These are phyloP conservation scores for Ustilago xerochloae DNA, from an alignment of 1,284 basidiomycete genomes.

Conservation along the genomic window DNA sequence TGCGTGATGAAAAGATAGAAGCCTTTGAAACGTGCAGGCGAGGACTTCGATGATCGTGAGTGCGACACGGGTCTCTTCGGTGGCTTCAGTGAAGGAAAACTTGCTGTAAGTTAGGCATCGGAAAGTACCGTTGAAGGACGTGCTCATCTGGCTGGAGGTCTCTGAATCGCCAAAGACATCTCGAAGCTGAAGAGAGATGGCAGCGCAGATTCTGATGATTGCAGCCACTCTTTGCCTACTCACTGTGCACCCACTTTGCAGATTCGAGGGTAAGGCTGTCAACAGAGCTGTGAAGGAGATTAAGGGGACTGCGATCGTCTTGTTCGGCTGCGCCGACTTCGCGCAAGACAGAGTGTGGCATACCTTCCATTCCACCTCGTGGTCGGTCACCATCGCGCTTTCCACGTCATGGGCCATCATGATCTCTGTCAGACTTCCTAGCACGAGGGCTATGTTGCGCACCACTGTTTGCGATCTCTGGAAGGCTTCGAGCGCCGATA, in stretches of 20 bases:
- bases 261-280: slow-evolving; percentile 1
- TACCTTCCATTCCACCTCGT: neutral
- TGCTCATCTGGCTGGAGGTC: too few species aligned
- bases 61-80: neutral
- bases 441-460: slow-evolving; percentile 1
- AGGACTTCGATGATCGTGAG: slow-evolving; percentile 25
- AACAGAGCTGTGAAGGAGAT: slow-evolving; percentile 18
- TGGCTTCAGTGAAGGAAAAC: neutral
- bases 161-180: neutral
- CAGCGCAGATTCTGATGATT: slow-evolving; percentile 18
- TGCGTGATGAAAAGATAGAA: slow-evolving; percentile 3
- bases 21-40: neutral
- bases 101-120: neutral
- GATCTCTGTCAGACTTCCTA: slow-evolving; percentile 8
- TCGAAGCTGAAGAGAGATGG: slow-evolving; percentile 21
- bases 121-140: neutral
- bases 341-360: neutral
- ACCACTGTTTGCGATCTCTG: neutral
- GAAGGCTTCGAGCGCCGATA: slow-evolving; percentile 4
- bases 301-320: neutral
- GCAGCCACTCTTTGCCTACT: neutral
- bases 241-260: neutral
- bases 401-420: neutral
- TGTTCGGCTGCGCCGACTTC: neutral
- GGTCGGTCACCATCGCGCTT: neutral